Evolutionary conservation across 2,329 filamentous ascomycete species (phyloP).

Genomic region (Fusarium torulosum): DNA sequence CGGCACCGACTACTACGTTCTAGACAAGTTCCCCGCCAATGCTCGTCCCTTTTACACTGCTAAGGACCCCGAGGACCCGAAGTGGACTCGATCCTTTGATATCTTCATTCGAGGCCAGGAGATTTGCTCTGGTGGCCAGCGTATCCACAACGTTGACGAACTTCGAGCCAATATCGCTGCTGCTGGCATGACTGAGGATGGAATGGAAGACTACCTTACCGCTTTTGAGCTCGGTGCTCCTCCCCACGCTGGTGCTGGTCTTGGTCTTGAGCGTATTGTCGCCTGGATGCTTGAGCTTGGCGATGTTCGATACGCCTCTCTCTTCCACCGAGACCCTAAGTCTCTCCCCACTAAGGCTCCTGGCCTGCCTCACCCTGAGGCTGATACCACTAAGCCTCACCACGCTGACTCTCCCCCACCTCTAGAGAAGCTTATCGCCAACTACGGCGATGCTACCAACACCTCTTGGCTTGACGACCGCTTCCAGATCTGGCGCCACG

Average conservation of each 20-base stretch:
- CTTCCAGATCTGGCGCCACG: constrained; percentile 88
- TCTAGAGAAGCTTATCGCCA: constrained; percentile 89
- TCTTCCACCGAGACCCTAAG: constrained; percentile 91
- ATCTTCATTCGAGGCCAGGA: constrained; percentile 95
- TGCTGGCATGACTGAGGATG: constrained; percentile 80
- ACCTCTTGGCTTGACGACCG: constrained; percentile 93
- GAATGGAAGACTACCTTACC: constrained; percentile 90
- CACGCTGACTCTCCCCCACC: constrained; percentile 72
- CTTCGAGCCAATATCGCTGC: constrained; percentile 83
- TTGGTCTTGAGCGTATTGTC: constrained; percentile 88
- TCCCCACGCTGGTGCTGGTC: constrained; percentile 89
- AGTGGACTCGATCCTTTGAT: constrained; percentile 91
- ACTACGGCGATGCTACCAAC: constrained; percentile 94
- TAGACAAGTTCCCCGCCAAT: constrained; percentile 90
- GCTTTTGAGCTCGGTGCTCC: constrained; percentile 91
- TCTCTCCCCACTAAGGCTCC: constrained; percentile 78
- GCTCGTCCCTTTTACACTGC: constrained; percentile 94
- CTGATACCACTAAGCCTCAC: constrained; percentile 73
- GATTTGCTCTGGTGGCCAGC: constrained; percentile 91
- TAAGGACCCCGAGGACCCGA: constrained; percentile 78
- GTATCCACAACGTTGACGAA: constrained; percentile 84
- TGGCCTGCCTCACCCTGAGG: constrained; percentile 85
- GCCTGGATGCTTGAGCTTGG: constrained; percentile 88
- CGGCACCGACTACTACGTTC: constrained; percentile 89
- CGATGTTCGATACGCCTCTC: constrained; percentile 87